Evolutionary conservation across 495 filamentous ascomycete genomes (phyloP), one percentile per base, ranked within the genome.

Genomic region (Chaetomium fimeti): DNA sequence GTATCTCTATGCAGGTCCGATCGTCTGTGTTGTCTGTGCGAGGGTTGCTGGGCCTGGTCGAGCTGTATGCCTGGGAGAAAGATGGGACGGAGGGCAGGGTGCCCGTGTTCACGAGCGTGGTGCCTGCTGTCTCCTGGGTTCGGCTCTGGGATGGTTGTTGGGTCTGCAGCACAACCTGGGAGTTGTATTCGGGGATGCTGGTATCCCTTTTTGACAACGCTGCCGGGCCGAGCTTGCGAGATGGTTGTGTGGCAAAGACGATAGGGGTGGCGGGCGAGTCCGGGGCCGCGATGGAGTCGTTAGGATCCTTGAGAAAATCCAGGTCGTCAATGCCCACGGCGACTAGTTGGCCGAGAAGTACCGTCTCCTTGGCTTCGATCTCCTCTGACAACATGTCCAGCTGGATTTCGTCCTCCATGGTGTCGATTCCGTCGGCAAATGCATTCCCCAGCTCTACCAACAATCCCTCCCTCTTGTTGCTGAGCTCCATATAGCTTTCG

Each of bases 121-220:
- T 57, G 27, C 15, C 16, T n/a, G 24, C 13, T 8, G 59, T 53
- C 9, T 5, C 36, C n/a, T 48, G 25, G n/a, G 27, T n/a, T n/a
- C 16, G 47, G 52, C 29, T 16, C 9, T 63, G 68, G 3, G 75
- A 71, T 16, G 77, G 57, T 61, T 84, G 57, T 60, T 84, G 81
- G 0, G 81, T 83, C 57, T 84, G 81, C 20, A 78, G 69, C 29
- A 82, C 78, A 16, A 83, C 71, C 65, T 84, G 79, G 20, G 77
- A 77, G 58, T 72, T 73, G 62, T 73, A 74, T 60, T 76, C 70
- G 3, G 72, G 73, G 28, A 77, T 66, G 27, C 64, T 55, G 15
- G 69, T 72, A n/a, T 61, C 62, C 22, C 74, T 69, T 25, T 66
- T 69, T 32, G 71, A 73, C 11, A 59, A 28, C 27, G 53, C 22